Evolutionary conservation across 306 rosid genomes (phyloP), one percentile per base, ranked within the genome.

Genomic region (Trifolium repens): DNA sequence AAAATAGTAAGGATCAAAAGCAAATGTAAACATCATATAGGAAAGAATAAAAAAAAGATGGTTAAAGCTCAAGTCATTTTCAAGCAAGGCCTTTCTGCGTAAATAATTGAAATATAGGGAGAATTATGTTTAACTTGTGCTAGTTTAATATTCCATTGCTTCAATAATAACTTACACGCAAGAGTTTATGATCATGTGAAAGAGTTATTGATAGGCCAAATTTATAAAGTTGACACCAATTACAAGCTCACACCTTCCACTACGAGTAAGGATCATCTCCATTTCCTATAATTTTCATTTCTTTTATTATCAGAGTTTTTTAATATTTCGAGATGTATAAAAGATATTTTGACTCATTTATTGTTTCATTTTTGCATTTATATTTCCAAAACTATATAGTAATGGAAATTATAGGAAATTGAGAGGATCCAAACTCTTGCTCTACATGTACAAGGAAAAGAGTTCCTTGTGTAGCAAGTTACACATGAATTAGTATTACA

Each of bases 1-100:
- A 6, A 8, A 65, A 30, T 40, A 34, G 12, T 15, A 14, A 49
- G 40, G 42, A 75, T 22, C 35, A 64, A 26, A 76, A 76, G 19
- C 34, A 14, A 32, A 8, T 59, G 17, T 8, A 59, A 76, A 44
- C 44, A 37, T 11, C 14, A 53, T 30, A 62, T 14, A 61, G 11
- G 34, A 46, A 34, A 58, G 68, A 73, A 35, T 13, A 11, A 4
- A n/a, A 10, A 27, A 54, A 17, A 30, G n/a, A 44, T 53, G 65
- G 47, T 5, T 67, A 57, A 58, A 34, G 59, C 32, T 40, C 2
- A 47, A 17, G 67, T 69, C 73, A 75, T 69, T 80, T 66, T 75
- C 72, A 74, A 69, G 46, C 69, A 39, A 16, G 68, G 37, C 24
- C 5, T 53, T 66, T 72, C 4, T 22, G 6, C 9, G 32, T 16